Percentiles rank a stretch among this genome's conserved stretches.
These are phyloP conservation scores for Vinca major DNA, from an alignment of 305 asterid genomes.

Conservation along the genomic window DNA sequence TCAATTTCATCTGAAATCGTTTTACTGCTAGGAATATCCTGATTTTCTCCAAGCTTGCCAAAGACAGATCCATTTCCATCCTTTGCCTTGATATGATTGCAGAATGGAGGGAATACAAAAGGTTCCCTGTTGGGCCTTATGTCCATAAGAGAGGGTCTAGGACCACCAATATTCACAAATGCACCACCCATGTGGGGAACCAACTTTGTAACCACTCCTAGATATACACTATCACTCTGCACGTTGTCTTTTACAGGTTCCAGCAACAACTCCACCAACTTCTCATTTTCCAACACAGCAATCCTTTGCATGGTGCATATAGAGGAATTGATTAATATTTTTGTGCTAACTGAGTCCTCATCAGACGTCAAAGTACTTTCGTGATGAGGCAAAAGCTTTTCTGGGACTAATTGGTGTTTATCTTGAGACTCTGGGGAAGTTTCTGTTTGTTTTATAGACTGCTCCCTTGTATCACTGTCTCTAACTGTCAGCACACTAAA, in stretches of 20 bases:
- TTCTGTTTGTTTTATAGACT: slow-evolving; percentile 24
- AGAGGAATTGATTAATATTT: slow-evolving; percentile 84
- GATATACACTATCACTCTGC: slow-evolving; percentile 81
- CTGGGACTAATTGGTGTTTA: slow-evolving; percentile 30
- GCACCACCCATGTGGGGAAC: slow-evolving; percentile 97
- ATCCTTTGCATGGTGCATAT: slow-evolving; percentile 94
- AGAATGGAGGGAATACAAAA: slow-evolving; percentile 55
- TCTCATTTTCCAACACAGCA: slow-evolving; percentile 76
- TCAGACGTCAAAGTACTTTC: slow-evolving; percentile 27
- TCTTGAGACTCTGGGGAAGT: slow-evolving; percentile 24
- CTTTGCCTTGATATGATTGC: slow-evolving; percentile 32
- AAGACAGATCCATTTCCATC: slow-evolving; percentile 29
- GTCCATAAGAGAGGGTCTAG: slow-evolving; percentile 83
- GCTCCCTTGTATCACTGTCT: slow-evolving; percentile 20
- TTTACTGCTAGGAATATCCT: slow-evolving; percentile 32
- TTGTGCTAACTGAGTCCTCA: slow-evolving; percentile 51
- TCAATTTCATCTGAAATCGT: slow-evolving; percentile 42
- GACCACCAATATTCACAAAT: slow-evolving; percentile 87
- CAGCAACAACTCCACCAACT: slow-evolving; percentile 77
- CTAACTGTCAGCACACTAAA: slow-evolving; percentile 23
- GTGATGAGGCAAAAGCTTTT: slow-evolving; percentile 41
- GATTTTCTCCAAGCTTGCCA: slow-evolving; percentile 30
- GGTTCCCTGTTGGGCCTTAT: slow-evolving; percentile 60
- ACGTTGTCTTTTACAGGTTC: slow-evolving; percentile 92
- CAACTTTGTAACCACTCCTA: slow-evolving; percentile 77